Evolutionary conservation across 2,329 filamentous ascomycete genomes (phyloP).

Genomic region (Paecilomyces dactylethromorphus): DNA sequence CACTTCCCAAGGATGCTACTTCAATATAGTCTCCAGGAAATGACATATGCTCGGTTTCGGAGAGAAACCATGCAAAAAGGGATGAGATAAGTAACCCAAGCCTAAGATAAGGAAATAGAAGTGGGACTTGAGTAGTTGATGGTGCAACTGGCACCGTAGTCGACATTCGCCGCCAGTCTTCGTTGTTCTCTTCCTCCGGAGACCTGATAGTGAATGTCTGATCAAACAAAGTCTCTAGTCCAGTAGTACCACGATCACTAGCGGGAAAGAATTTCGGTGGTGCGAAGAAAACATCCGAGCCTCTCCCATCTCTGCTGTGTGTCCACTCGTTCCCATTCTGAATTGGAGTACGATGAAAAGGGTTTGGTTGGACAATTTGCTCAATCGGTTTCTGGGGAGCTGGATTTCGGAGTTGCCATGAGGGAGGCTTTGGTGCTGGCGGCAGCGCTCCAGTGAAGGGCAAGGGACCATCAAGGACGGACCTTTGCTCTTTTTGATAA

Average conservation of each 20-base stretch:
- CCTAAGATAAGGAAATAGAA: conserved; percentile 23
- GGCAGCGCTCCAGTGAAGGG: conserved; percentile 41
- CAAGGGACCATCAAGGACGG: conserved; percentile 25
- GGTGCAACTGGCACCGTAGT: not conserved
- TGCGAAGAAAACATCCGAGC: conserved; percentile 30
- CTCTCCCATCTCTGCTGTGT: not conserved
- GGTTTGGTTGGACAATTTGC: conserved; percentile 27
- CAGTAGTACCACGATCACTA: conserved; percentile 35
- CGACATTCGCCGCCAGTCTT: conserved; percentile 11
- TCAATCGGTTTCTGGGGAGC: conserved; percentile 26
- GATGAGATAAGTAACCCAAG: conserved; percentile 22
- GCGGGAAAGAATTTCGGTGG: conserved; percentile 40
- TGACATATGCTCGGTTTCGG: conserved; percentile 21
- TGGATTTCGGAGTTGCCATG: conserved; percentile 33
- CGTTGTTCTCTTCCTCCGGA: conserved; percentile 18
- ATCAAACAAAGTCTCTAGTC: conserved; percentile 41
- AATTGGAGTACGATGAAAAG: conserved; percentile 28
- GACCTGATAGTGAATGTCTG: conserved; percentile 35
- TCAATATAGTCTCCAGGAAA: conserved; percentile 33
- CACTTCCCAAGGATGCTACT: conserved; percentile 29
- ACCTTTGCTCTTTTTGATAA: conserved; percentile 21
- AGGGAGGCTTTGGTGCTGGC: conserved; percentile 30
- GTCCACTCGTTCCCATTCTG: conserved; percentile 13
- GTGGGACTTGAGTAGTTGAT: conserved; percentile 9
- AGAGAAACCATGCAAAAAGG: conserved; percentile 25